These are phyloP conservation scores for Marasmius oreades DNA, from an alignment of 1,284 basidiomycete genomes.

Conservation along the genomic window DNA sequence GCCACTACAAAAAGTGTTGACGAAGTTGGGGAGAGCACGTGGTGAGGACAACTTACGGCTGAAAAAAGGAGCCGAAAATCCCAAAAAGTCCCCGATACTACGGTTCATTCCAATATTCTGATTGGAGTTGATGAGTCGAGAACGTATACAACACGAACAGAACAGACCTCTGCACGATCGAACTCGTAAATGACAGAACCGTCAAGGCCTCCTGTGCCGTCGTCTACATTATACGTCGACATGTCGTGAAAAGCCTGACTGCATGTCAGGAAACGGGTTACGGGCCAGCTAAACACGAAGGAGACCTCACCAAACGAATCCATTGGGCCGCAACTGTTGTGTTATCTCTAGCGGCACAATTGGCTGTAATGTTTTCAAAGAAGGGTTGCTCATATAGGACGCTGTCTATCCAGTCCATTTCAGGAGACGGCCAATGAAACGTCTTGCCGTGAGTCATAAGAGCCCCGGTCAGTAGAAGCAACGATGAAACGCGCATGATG, in stretches of 20 bases:
- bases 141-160: not conserved
- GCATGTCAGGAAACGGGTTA: not conserved
- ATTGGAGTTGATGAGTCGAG: slow-evolving; percentile 24
- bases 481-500: too few relatives aligned
- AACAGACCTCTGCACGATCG: slow-evolving; percentile 27
- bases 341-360: not conserved
- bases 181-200: slow-evolving; percentile 34
- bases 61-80: slow-evolving; percentile 26
- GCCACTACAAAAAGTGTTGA: slow-evolving; percentile 17
- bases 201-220: slow-evolving; percentile 34
- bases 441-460: not conserved
- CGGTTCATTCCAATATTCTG: slow-evolving; percentile 34
- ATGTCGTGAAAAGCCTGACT: slow-evolving; percentile 35
- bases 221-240: slow-evolving; percentile 33
- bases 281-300: not conserved
- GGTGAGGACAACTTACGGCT: not conserved
- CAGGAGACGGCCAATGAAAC: not conserved
- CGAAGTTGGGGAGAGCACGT: not conserved
- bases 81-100: slow-evolving; percentile 36
- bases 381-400: not conserved
- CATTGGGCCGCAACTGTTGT: not conserved
- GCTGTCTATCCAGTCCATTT: not conserved
- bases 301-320: not conserved
- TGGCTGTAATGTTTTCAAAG: not conserved
- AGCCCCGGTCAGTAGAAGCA: not conserved